Conservation (phyloP, 768 basidiomycete species). For the Rhodotorula toruloides region DNA sequence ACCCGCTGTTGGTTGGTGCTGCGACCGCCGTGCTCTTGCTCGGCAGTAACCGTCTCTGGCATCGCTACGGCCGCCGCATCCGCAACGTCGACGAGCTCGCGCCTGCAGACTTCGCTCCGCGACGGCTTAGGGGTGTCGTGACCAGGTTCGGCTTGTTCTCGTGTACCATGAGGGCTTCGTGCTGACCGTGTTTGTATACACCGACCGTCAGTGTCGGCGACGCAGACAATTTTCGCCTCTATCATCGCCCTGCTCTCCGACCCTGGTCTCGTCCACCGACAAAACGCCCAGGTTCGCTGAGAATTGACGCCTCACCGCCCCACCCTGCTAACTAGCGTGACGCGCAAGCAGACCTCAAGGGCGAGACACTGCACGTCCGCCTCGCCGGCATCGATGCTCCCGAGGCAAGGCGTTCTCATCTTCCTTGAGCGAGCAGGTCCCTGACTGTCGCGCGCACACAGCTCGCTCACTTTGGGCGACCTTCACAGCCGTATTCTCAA, state of each 20-base stretch:
- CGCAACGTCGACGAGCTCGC: conserved; percentile 66
- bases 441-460: conserved; percentile 43
- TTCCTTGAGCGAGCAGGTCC: background rate
- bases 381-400: conserved; percentile 90
- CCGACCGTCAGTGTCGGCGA: conserved; percentile 53
- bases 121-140: conserved; percentile 68
- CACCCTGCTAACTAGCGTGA: no score
- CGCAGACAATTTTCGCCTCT: conserved; percentile 80
- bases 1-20: conserved; percentile 4
- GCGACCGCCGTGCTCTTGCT: background rate
- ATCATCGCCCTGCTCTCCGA: conserved; percentile 71
- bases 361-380: conserved; percentile 77
- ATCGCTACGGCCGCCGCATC: conserved; percentile 59
- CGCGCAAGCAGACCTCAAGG: conserved; percentile 58
- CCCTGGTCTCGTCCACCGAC: conserved; percentile 67
- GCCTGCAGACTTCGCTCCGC: conserved; percentile 56
- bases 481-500: conserved; percentile 65
- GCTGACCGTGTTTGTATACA: background rate
- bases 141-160: conserved; percentile 46
- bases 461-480: conserved; percentile 78
- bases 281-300: conserved; percentile 59
- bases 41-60: conserved; percentile 45
- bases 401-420: conserved; percentile 54
- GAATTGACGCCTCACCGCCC: conserved; percentile 49
- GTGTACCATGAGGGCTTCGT: conserved; percentile 56